Percentiles rank a stretch among this genome's conserved stretches.
These are phyloP conservation scores for Eucalyptus rudis DNA, from an alignment of 345 rosid genomes.

Conservation along the genomic window DNA sequence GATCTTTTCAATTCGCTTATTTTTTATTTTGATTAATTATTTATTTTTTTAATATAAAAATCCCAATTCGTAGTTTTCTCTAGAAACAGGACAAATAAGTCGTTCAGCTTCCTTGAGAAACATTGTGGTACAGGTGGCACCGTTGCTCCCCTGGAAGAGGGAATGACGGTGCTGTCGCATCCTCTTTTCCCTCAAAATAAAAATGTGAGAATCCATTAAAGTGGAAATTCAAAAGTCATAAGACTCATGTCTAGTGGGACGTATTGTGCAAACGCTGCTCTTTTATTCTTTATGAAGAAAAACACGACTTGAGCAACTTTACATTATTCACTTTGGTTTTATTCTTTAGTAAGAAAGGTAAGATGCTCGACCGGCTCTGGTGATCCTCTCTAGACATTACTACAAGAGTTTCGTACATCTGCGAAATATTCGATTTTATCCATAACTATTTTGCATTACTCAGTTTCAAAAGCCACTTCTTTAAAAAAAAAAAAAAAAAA, in stretches of 20 bases:
- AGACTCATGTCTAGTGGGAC: neutral
- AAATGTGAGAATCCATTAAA: neutral
- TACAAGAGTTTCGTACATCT: too few relatives aligned
- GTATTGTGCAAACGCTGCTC: neutral
- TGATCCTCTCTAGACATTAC: too few relatives aligned
- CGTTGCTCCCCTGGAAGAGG: neutral
- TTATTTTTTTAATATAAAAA: neutral
- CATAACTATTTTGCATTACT: neutral
- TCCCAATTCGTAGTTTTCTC: neutral
- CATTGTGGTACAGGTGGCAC: neutral
- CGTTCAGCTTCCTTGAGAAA: neutral
- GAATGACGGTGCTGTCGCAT: neutral
- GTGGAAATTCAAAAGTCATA: neutral
- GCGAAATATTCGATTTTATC: neutral
- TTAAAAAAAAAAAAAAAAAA: too few relatives aligned
- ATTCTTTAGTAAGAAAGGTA: neutral
- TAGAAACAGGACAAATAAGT: neutral
- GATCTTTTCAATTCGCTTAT: neutral
- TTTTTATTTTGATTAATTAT: neutral
- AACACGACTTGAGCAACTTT: neutral
- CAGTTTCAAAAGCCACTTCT: neutral
- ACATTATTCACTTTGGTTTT: neutral
- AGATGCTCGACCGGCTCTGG: too few relatives aligned
- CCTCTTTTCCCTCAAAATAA: neutral
- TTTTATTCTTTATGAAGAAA: neutral